Evolutionary conservation across 768 basidiomycete species (phyloP).

Genomic region (Lentinula raphanica): DNA sequence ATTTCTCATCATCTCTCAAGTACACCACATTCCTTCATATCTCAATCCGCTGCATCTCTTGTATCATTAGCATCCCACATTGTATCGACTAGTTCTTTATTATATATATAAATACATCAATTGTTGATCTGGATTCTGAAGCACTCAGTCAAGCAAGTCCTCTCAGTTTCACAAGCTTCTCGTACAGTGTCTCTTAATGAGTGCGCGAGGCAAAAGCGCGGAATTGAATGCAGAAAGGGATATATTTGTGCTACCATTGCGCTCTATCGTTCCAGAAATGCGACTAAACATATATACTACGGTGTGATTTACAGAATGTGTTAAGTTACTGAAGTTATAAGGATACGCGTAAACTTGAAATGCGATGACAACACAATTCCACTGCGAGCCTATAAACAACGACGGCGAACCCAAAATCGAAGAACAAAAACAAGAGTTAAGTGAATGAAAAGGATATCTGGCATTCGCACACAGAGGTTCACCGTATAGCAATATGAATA

Average conservation of each 20-base stretch:
- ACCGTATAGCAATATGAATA: neutral
- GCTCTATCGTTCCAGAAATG: neutral
- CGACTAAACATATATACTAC: neutral
- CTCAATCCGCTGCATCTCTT: neutral
- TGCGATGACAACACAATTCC: slow-evolving; percentile 1
- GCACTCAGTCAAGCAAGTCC: too few species aligned
- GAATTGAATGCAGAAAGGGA: too few species aligned
- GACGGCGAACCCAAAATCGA: neutral
- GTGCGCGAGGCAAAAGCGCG: too few species aligned
- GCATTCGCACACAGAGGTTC: neutral
- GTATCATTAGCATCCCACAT: neutral
- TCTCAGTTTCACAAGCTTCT: too few species aligned
- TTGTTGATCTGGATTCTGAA: too few species aligned
- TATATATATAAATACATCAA: too few species aligned
- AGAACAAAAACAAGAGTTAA: neutral
- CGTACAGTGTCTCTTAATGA: too few species aligned
- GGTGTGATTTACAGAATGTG: neutral
- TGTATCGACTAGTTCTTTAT: neutral
- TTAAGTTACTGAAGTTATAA: slow-evolving; percentile 2
- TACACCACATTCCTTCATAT: neutral
- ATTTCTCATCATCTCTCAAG: too few species aligned
- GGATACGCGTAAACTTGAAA: neutral
- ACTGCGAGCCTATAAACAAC: neutral
- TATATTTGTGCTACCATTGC: too few species aligned
- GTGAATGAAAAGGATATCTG: neutral